Conservation (phyloP, 2,329 filamentous ascomycete genomes). For the Epichloe sibirici region DNA sequence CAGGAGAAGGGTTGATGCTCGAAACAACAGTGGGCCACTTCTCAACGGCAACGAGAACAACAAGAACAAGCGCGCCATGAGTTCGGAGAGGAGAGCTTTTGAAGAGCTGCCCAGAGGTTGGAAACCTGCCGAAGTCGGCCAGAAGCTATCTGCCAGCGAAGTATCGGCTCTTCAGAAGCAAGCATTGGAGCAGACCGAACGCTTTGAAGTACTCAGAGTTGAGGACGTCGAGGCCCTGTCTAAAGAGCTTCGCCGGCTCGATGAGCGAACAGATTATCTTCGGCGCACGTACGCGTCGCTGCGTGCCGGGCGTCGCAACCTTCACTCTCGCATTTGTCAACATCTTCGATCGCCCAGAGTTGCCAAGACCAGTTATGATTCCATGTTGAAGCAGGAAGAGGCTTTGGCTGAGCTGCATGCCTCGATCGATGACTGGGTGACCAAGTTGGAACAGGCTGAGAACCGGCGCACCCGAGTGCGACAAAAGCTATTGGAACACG, state of each 20-base stretch:
- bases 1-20: slow-evolving; percentile 36
- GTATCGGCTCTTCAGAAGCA: slow-evolving; percentile 42
- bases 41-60: slow-evolving; percentile 25
- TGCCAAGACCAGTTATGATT: slow-evolving; percentile 61
- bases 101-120: slow-evolving; percentile 49
- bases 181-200: slow-evolving; percentile 47
- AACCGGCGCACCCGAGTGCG: slow-evolving; percentile 63
- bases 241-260: slow-evolving; percentile 62
- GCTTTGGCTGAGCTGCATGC: slow-evolving; percentile 63
- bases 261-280: slow-evolving; percentile 67
- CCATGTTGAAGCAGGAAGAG: slow-evolving; percentile 69
- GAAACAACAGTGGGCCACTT: slow-evolving; percentile 23
- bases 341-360: slow-evolving; percentile 61
- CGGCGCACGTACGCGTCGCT: slow-evolving; percentile 65
- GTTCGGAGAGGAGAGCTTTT: slow-evolving; percentile 44
- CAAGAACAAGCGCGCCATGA: slow-evolving; percentile 28
- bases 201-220: slow-evolving; percentile 51
- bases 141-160: slow-evolving; percentile 35
- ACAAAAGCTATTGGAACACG: slow-evolving; percentile 71
- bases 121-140: slow-evolving; percentile 38
- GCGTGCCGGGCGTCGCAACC: slow-evolving; percentile 60
- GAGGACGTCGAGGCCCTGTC: slow-evolving; percentile 55
- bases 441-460: slow-evolving; percentile 69
- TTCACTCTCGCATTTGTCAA: slow-evolving; percentile 65
- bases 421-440: slow-evolving; percentile 71